Evolutionary conservation across 2,329 filamentous ascomycete species (phyloP).

Genomic region (Claviceps humidiphila): DNA sequence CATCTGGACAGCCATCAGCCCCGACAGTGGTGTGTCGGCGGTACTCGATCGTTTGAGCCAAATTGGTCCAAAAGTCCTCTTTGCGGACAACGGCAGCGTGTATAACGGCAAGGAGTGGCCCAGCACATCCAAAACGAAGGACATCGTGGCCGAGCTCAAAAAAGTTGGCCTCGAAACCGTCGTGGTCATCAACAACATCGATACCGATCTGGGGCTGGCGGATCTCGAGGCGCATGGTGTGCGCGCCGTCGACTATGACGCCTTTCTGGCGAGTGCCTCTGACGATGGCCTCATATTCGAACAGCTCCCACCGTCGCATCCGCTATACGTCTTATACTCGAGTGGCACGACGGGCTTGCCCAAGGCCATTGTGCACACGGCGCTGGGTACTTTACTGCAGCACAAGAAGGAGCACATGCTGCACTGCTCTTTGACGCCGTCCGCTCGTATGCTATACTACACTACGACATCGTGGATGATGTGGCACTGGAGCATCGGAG

Average conservation of each 20-base stretch:
- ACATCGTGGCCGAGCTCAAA: conserved; percentile 55
- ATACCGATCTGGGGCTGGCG: conserved; percentile 28
- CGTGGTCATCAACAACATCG: conserved; percentile 60
- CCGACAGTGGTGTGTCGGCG: conserved; percentile 82
- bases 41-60: conserved; percentile 79
- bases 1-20: conserved; percentile 86
- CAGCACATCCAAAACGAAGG: conserved; percentile 63
- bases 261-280: conserved; percentile 29
- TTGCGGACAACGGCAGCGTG: conserved; percentile 74
- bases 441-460: conserved; percentile 77
- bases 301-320: conserved; percentile 72
- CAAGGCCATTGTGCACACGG: conserved; percentile 90
- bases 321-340: conserved; percentile 87
- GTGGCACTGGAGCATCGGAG: conserved; percentile 95
- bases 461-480: conserved; percentile 98
- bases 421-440: conserved; percentile 65
- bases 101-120: conserved; percentile 88
- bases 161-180: conserved; percentile 51
- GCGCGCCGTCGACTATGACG: conserved; percentile 29
- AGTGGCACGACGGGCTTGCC: conserved; percentile 78
- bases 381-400: conserved; percentile 79
- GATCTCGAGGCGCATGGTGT: conserved; percentile 27
- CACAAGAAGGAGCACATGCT: conserved; percentile 94
- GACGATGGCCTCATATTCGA: conserved; percentile 48
- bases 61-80: conserved; percentile 70